Base-by-base conservation (phyloP, 2,329 filamentous ascomycete species). In the Colletotrichum sojae region DNA sequence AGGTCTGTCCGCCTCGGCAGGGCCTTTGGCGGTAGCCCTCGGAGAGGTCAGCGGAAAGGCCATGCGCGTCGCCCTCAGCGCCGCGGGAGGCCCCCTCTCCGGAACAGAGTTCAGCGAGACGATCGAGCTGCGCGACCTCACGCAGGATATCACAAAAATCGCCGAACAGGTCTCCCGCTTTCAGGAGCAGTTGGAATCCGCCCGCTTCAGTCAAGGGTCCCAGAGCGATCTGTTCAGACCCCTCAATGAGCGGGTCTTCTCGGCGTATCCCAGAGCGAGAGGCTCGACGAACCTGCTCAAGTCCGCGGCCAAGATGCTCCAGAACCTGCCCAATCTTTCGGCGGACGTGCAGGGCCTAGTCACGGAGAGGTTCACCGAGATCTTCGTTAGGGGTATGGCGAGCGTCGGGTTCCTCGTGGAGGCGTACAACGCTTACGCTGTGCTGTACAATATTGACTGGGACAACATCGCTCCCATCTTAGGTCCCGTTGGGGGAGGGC, bases 381-480 rank as follows among this genome's bases (percentile, higher is more conserved):
- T 52, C 22, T 62, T 52, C 6, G 40, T 43, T 9, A 53, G 40
- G 20, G 51, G 48, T 9, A 22, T 59, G 12, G 56, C 56, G 9
- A 59, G 56, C 13, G 22, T 22, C 12, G 56, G 56, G 6, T 59
- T 59, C n/a, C n/a, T 49, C 5, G 25, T 49, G 2, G 45, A 59
- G 18, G 56, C 43, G 3, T 59, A 59, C 20, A 54, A 52, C n/a
- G 20, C 43, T 40, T 52, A 62, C n/a, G 48, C 59, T 20, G 20
- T 62, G 15, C n/a, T 62, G 12, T 10, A 62, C 12, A 62, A 62
- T 15, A 52, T 59, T 10, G 45, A 59, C 27, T 49, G 56, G 56
- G 56, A 62, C 6, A 62, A 27, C 18, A n/a, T 62, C 31, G 59
- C 53, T 5, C 59, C 59, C 18, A 40, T 59, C 16, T 43, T 15